Percentiles rank a stretch among this genome's conserved stretches.
Conservation (phyloP, 768 basidiomycete genomes). For the Calocybe gangraenosa region DNA sequence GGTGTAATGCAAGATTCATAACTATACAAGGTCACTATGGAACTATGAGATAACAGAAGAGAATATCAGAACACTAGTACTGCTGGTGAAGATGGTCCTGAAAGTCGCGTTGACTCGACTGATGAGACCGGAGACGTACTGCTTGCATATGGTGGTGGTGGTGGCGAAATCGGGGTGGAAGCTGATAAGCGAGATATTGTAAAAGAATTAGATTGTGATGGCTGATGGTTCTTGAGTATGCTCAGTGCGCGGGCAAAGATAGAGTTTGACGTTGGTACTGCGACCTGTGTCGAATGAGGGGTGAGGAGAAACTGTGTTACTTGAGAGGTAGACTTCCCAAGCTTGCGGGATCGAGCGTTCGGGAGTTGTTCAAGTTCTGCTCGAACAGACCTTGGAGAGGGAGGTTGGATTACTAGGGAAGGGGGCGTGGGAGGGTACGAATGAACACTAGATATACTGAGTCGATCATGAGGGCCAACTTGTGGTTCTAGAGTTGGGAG, state of each 20-base stretch:
- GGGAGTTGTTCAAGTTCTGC: conserved; percentile 23
- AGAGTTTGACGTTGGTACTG: conserved; percentile 31
- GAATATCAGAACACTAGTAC: conserved; percentile 60
- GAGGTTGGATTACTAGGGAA: conserved; percentile 25
- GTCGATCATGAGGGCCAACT: conserved; percentile 19
- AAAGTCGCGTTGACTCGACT: conserved; percentile 13
- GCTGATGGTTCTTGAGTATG: conserved; percentile 42
- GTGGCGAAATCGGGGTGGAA: conserved; percentile 24
- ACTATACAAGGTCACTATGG: too few relatives aligned
- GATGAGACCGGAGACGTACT: conserved; percentile 12
- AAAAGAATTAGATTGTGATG: conserved; percentile 61
- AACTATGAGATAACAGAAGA: conserved; percentile 49
- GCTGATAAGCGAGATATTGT: conserved; percentile 39
- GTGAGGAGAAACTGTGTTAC: conserved; percentile 52
- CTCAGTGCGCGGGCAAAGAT: conserved; percentile 50
- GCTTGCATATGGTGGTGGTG: conserved; percentile 35
- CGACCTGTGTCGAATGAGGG: conserved; percentile 37
- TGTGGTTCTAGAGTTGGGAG: conserved; percentile 9
- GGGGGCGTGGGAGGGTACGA: conserved; percentile 58
- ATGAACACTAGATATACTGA: conserved; percentile 39
- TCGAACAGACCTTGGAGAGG: conserved; percentile 28
- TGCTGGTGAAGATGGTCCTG: conserved; percentile 37
- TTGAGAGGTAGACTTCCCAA: conserved; percentile 30
- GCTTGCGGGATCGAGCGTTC: conserved; percentile 18
- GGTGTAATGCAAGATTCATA: too few relatives aligned